Conservation (phyloP, 2,329 filamentous ascomycete species). For the Fusarium sp. region DNA sequence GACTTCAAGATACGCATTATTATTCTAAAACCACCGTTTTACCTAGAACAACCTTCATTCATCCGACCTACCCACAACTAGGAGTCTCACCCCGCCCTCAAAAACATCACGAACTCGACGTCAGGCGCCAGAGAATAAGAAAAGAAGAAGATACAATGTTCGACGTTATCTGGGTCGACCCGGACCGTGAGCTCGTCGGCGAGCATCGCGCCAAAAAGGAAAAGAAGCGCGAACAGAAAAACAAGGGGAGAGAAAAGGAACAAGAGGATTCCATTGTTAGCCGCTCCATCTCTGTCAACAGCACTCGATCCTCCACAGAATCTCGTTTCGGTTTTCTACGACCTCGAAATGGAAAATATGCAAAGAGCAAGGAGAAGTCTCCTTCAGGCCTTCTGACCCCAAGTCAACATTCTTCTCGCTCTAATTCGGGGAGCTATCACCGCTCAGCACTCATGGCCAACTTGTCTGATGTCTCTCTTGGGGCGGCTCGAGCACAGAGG, state of each 20-base stretch:
- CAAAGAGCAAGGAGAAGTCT: slow-evolving; percentile 28
- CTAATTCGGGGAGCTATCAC: slow-evolving; percentile 39
- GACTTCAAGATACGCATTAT: not conserved
- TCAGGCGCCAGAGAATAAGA: no score
- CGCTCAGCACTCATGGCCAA: slow-evolving; percentile 34
- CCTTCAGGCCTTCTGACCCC: slow-evolving; percentile 44
- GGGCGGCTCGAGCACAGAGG: not conserved
- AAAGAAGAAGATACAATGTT: slow-evolving; percentile 59
- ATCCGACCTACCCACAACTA: not conserved
- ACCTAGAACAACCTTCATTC: not conserved
- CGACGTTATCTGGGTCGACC: slow-evolving; percentile 69
- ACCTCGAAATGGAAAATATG: slow-evolving; percentile 47
- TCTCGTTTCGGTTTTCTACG: slow-evolving; percentile 59
- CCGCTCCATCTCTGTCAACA: slow-evolving; percentile 57
- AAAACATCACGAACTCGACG: not conserved
- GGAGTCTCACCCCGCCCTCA: not conserved
- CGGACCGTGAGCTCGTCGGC: slow-evolving; percentile 63
- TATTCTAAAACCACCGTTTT: not conserved
- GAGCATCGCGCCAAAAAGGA: slow-evolving; percentile 64
- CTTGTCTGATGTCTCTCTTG: slow-evolving; percentile 28
- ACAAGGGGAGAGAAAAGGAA: slow-evolving; percentile 33
- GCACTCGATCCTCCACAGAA: slow-evolving; percentile 55
- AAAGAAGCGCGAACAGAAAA: slow-evolving; percentile 48
- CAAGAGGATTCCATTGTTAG: slow-evolving; percentile 39
- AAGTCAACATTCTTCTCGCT: slow-evolving; percentile 42